These are phyloP conservation scores for Kazachstania kunashirensis DNA, from an alignment of 805 yeast species.

Conservation along the genomic window DNA sequence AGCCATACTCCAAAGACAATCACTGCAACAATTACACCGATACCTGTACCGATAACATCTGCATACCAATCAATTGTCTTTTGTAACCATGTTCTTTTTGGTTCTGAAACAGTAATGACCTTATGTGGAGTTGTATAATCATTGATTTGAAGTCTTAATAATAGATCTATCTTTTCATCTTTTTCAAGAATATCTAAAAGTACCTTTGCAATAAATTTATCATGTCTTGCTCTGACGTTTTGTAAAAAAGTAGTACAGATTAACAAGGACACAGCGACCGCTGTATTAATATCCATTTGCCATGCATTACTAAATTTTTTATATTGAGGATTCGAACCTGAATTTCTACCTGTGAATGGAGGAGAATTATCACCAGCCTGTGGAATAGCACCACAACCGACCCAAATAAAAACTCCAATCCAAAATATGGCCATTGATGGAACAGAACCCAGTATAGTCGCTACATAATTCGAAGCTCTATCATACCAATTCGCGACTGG, in stretches of 20 bases:
- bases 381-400: conserved; percentile 30
- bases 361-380: conserved; percentile 20
- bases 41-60: conserved; percentile 35
- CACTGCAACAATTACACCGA: conserved; percentile 31
- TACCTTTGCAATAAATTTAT: conserved; percentile 21
- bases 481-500: conserved; percentile 30
- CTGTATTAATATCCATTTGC: conserved; percentile 37
- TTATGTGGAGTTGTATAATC: conserved; percentile 22
- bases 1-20: conserved; percentile 33
- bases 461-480: conserved; percentile 19
- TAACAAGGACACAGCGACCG: conserved; percentile 31
- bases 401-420: conserved; percentile 33
- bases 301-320: conserved; percentile 29
- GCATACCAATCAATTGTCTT: conserved; percentile 32
- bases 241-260: conserved; percentile 33
- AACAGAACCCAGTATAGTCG: conserved; percentile 28
- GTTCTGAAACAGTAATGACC: conserved; percentile 13
- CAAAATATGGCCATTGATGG: conserved; percentile 29
- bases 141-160: conserved; percentile 13
- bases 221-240: conserved; percentile 34
- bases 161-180: conserved; percentile 27
- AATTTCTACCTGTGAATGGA: conserved; percentile 20
- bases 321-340: conserved; percentile 17
- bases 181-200: conserved; percentile 16
- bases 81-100: conserved; percentile 15